Evolutionary conservation across 2,329 filamentous ascomycete genomes (phyloP), one percentile per base, ranked within the genome.

Genomic region (Thyridium curvatum): DNA sequence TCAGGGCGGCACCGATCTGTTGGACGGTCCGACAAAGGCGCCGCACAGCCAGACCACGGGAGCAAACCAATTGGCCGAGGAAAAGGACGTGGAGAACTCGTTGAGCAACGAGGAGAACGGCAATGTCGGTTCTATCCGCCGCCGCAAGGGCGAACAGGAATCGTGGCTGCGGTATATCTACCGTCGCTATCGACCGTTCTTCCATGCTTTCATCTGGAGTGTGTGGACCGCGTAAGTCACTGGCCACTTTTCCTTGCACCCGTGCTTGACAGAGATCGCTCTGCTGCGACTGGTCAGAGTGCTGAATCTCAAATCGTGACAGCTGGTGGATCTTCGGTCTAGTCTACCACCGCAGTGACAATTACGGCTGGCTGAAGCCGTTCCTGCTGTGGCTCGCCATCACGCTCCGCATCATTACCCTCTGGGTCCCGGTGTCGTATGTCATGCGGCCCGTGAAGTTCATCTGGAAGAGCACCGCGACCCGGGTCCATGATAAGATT

Each of bases 381-480:
- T 93, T 94, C 62, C 70, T 94, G 37, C 56, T 95, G 34, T 94
- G 83, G 70, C 75, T 94, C 34, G 72, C 69, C 48, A 80, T 94
- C 50, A 78, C 76, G 10, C 66, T 93, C 37, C 83, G 89, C 28
- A 59, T 94, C 35, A 47, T 94, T 55, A 84, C 83, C 56, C 77
- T 86, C 62, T 80, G 87, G 55, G 64, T 91, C 3, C 81, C 86
- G 1, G 77, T 82, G 49, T 73, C 74, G 31, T 66, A 84, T 48
- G 61, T 89, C 47, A 80, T 78, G 43, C 73, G 66, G 44, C 83
- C 84, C 3, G 76, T 86, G 61, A 74, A 76, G 50, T 78, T 69
- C 46, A 55, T 78, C 17, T 94, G 86, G 86, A 68, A 70, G 32
- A 71, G 79, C 52, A 82, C 81, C 0, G 79, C 73, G 10, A 70